A percentile compares a stretch with the other conserved stretches of the same genome.
Evolutionary conservation across 2,329 filamentous ascomycete genomes (phyloP).

Genomic region (Byssoonygena ceratinophila): DNA sequence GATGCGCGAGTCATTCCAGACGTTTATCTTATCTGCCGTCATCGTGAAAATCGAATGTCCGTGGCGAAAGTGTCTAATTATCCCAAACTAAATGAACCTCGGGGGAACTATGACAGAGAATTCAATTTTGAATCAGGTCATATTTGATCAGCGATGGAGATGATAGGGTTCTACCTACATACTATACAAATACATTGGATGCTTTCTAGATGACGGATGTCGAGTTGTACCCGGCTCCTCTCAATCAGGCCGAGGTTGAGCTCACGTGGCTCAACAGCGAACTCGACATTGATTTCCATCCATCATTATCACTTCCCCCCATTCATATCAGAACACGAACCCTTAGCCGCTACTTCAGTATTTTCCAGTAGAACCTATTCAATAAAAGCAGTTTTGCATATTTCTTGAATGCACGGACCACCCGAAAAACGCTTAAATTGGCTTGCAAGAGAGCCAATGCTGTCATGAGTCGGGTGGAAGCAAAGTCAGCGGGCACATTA

Average conservation of each 20-base stretch:
- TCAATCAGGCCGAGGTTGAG: not conserved
- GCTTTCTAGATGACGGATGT: not conserved
- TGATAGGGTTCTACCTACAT: not conserved
- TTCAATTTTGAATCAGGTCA: not conserved
- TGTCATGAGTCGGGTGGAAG: not conserved
- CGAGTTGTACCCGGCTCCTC: not conserved
- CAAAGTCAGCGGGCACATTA: not conserved
- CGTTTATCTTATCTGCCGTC: slow-evolving; percentile 49
- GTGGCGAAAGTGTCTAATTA: not conserved
- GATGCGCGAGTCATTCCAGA: slow-evolving; percentile 55
- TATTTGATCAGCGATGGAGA: not conserved
- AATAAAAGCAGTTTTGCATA: too few relatives aligned
- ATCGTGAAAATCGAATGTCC: not conserved
- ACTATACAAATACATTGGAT: not conserved
- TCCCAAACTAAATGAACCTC: not conserved
- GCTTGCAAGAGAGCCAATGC: not conserved
- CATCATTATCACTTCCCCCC: not conserved
- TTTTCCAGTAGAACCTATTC: not conserved
- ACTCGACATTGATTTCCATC: too few relatives aligned
- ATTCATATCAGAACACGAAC: not conserved
- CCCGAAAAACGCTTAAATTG: not conserved
- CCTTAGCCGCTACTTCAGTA: not conserved
- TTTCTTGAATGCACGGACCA: too few relatives aligned
- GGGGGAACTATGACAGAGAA: not conserved
- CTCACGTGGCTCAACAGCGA: not conserved